phyloP scores from a whole-genome alignment of 2,329 filamentous ascomycete species.

The Pseudogymnoascus verrucosus region DNA sequence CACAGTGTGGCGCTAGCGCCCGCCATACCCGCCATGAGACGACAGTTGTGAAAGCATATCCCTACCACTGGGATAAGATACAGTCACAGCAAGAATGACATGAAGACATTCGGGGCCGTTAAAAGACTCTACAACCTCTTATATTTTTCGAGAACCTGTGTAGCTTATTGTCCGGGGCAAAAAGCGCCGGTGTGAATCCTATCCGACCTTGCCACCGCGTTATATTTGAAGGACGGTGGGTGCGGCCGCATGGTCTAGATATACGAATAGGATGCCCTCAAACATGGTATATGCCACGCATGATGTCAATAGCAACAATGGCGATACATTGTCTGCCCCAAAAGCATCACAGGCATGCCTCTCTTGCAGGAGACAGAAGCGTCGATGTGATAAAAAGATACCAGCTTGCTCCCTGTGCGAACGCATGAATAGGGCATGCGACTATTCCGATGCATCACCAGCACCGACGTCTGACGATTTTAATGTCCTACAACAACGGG shows the following conservation, averaged over 20 bases:
- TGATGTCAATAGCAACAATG: constrained; percentile 1
- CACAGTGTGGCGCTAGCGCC: background rate
- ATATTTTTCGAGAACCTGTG: background rate
- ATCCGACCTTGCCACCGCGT: background rate
- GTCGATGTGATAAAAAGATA: constrained; percentile 43
- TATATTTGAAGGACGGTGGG: background rate
- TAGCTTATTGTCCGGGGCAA: background rate
- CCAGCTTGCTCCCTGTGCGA: constrained; percentile 41
- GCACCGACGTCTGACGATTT: constrained; percentile 34
- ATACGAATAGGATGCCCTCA: background rate
- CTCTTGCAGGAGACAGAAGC: constrained; percentile 40
- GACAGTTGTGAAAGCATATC: background rate
- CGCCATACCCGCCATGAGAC: constrained; percentile 6
- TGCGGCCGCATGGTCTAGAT: background rate
- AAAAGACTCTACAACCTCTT: background rate
- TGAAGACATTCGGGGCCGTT: background rate
- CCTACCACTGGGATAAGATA: background rate
- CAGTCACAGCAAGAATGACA: background rate
- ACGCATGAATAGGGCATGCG: constrained; percentile 34
- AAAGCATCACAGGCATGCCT: constrained; percentile 36
- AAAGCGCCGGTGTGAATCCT: background rate
- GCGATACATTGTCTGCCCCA: constrained; percentile 8
- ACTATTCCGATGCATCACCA: constrained; percentile 32
- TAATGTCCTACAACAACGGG: constrained; percentile 30
- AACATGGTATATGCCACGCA: constrained; percentile 1